Base-by-base conservation (phyloP, 345 rosid species). In the Murraya koenigii region DNA sequence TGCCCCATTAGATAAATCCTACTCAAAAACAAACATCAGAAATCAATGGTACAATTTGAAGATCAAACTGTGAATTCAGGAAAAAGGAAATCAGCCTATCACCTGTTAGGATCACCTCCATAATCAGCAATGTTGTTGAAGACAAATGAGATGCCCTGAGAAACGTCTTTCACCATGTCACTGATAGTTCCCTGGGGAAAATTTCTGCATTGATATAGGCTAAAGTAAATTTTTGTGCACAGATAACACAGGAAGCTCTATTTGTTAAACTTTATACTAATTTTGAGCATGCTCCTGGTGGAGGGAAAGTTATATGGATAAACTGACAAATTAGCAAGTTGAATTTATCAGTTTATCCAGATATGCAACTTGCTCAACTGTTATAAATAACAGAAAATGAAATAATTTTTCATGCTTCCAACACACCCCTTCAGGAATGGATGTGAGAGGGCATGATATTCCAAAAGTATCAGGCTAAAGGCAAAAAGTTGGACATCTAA, bases 1-100 rank as follows among this genome's bases (percentile, higher is more conserved):
- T 96, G 99, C 15, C 99, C 99, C 99, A 92, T 94, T 78, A 94
- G 81, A 84, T 91, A 96, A 75, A 94, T 87, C 89, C 99, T 96
- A 78, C 65, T 75, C 30, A 78, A 78, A 79, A 79, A 74, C 19
- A 84, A 78, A 28, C 20, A 80, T 10, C 35, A 80, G 22, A 81
- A 26, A 75, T 71, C 36, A 83, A 71, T 60, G 60, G 66, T 64
- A 75, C 25, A 71, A 72, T 70, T 75, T 77, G 69, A 65, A 36
- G 77, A 76, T 35, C 14, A 63, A 33, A 66, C 44, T 39, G n/a
- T 3, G 52, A 60, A 72, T 41, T 44, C 38, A 66, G 59, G 32
- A 35, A 17, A 41, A 71, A 2, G 56, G 58, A 39, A 60, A 54
- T 23, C 58, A 78, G 81, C 60, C 36, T 66, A 22, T 72, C 80